A percentile compares a stretch with the other conserved stretches of the same genome.
phyloP scores from a whole-genome alignment of 2,329 filamentous ascomycete genomes.

The Apiospora koreana region DNA sequence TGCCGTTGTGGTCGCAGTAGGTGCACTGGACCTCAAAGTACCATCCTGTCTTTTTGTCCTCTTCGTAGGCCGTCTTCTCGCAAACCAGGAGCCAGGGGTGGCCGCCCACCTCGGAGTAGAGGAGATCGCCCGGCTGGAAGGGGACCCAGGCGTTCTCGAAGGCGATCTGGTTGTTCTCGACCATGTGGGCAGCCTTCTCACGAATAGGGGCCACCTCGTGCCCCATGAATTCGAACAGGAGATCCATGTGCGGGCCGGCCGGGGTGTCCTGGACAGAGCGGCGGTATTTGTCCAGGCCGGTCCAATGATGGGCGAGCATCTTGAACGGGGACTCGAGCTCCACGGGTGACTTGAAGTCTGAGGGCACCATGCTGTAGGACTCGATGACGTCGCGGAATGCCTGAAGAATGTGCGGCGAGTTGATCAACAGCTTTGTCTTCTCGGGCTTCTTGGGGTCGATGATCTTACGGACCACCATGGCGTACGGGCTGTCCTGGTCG shows the following conservation, averaged over 20 bases:
- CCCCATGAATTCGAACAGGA: slow-evolving; percentile 32
- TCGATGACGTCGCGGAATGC: slow-evolving; percentile 27
- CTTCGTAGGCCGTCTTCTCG: slow-evolving; percentile 28
- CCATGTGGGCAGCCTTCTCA: slow-evolving; percentile 18
- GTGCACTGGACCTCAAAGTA: slow-evolving; percentile 28
- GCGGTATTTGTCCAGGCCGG: slow-evolving; percentile 27
- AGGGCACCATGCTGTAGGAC: slow-evolving; percentile 25
- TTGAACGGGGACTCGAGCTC: slow-evolving; percentile 25
- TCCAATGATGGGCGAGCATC: slow-evolving; percentile 31
- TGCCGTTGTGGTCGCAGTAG: slow-evolving; percentile 29
- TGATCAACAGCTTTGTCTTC: slow-evolving; percentile 25
- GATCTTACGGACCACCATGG: slow-evolving; percentile 26
- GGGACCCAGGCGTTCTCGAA: slow-evolving; percentile 29
- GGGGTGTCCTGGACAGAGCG: slow-evolving; percentile 9
- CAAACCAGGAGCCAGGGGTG: slow-evolving; percentile 30
- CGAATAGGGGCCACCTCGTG: slow-evolving; percentile 20
- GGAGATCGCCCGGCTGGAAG: slow-evolving; percentile 28
- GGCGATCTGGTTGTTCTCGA: slow-evolving; percentile 26
- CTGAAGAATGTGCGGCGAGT: slow-evolving; percentile 29
- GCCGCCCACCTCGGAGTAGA: slow-evolving; percentile 21
- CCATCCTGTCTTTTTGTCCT: slow-evolving; percentile 16
- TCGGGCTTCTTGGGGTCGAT: slow-evolving; percentile 17
- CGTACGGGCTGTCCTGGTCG: slow-evolving; percentile 25
- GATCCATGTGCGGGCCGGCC: slow-evolving; percentile 24
- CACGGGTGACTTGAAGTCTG: slow-evolving; percentile 28